Percentiles rank a stretch among this genome's conserved stretches.
phyloP scores from a whole-genome alignment of 2,329 filamentous ascomycete genomes.

The Myriosclerotinia curreyana region DNA sequence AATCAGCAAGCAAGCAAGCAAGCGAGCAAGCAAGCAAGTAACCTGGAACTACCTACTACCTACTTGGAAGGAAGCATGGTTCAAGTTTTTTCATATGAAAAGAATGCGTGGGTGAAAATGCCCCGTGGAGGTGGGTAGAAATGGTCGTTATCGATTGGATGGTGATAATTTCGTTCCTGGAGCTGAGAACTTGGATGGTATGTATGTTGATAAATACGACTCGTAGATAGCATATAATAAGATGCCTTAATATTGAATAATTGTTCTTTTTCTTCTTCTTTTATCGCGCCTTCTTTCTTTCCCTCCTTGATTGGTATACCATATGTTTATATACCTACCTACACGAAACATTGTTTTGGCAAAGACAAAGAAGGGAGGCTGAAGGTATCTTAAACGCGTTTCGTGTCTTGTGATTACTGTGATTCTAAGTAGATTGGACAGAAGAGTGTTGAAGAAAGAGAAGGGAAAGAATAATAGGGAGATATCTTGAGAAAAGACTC shows the following conservation, averaged over 20 bases:
- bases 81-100: too few species aligned
- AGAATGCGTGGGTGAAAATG: too few species aligned
- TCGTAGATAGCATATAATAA: slow-evolving; percentile 3
- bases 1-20: too few species aligned
- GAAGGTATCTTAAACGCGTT: neutral
- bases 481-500: neutral
- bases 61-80: too few species aligned
- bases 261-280: too few species aligned
- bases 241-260: slow-evolving; percentile 10
- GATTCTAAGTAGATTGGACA: neutral
- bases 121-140: neutral
- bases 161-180: neutral
- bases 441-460: neutral
- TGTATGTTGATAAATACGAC: neutral
- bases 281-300: neutral
- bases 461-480: neutral
- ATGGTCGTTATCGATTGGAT: neutral
- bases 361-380: neutral
- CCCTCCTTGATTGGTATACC: neutral
- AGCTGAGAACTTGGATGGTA: slow-evolving; percentile 1
- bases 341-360: neutral
- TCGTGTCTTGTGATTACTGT: neutral
- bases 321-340: neutral
- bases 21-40: too few species aligned
- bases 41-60: too few species aligned